Evolutionary conservation across 1,284 basidiomycete genomes (phyloP).

Genomic region (Moesziomyces aphidis): DNA sequence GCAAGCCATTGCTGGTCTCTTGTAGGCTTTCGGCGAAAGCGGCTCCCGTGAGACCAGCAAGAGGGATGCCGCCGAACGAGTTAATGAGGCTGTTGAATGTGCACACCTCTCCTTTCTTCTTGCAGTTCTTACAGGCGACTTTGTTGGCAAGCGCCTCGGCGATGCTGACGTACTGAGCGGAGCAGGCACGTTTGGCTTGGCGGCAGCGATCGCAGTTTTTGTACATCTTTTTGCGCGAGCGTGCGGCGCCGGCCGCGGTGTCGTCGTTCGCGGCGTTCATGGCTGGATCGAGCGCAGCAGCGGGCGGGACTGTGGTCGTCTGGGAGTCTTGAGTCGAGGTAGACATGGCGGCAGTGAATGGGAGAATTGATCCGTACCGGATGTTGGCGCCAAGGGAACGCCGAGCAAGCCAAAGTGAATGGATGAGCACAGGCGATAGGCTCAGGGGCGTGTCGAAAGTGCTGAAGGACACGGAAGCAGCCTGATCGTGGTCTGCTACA

Average conservation of each 20-base stretch:
- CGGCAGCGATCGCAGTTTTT: conserved; percentile 44
- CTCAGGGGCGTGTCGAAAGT: no score
- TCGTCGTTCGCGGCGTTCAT: conserved; percentile 1
- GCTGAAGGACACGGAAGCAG: no score
- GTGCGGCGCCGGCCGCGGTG: conserved; percentile 1
- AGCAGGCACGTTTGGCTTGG: conserved; percentile 38
- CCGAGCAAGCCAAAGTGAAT: no score
- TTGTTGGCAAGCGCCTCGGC: conserved; percentile 34
- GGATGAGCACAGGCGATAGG: not conserved
- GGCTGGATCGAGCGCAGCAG: not conserved
- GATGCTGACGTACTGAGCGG: conserved; percentile 34
- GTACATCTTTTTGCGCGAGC: conserved; percentile 48
- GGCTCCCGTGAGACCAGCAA: conserved; percentile 31
- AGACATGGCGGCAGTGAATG: conserved; percentile 1
- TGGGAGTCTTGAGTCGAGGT: not conserved
- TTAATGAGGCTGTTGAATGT: conserved; percentile 48
- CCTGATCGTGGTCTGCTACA: no score
- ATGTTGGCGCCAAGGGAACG: not conserved
- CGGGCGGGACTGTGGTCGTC: not conserved
- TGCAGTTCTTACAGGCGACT: conserved; percentile 41
- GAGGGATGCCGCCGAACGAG: conserved; percentile 40
- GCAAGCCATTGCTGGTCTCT: conserved; percentile 8
- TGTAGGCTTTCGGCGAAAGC: conserved; percentile 35
- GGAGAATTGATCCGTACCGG: not conserved
- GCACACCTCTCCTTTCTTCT: conserved; percentile 42